These are phyloP conservation scores for Rosellinia necatrix DNA, from an alignment of 2,329 filamentous ascomycete genomes.

Conservation along the genomic window DNA sequence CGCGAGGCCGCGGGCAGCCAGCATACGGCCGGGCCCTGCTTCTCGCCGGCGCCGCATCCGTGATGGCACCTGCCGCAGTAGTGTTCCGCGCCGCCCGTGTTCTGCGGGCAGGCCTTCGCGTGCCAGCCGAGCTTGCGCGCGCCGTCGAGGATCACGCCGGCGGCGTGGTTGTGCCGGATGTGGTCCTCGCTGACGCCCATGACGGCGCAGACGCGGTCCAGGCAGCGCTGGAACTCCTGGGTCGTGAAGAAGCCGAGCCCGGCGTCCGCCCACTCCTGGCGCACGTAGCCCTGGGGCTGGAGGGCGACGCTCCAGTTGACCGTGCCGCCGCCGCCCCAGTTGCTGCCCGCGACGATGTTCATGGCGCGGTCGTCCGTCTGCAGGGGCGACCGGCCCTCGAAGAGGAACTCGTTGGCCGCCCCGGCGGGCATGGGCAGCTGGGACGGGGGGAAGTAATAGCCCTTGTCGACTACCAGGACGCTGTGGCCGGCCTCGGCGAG, in stretches of 20 bases:
- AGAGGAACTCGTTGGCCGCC: conserved; percentile 59
- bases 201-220: conserved; percentile 52
- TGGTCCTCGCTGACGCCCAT: conserved; percentile 44
- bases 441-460: conserved; percentile 65
- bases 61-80: conserved; percentile 57
- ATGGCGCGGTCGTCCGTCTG: conserved; percentile 55
- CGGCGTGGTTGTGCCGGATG: conserved; percentile 65
- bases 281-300: conserved; percentile 65
- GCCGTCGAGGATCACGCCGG: conserved; percentile 66
- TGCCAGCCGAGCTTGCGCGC: conserved; percentile 67
- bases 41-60: conserved; percentile 58
- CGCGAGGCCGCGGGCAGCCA: conserved; percentile 70
- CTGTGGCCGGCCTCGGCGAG: conserved; percentile 56
- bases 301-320: conserved; percentile 66
- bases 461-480: conserved; percentile 72
- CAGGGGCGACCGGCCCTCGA: conserved; percentile 59
- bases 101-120: conserved; percentile 68
- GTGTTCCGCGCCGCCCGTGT: conserved; percentile 66
- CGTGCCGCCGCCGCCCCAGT: conserved; percentile 74
- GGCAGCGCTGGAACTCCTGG: conserved; percentile 63
- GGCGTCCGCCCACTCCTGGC: conserved; percentile 67
- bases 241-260: conserved; percentile 69
- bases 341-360: conserved; percentile 61
- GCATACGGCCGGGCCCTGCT: conserved; percentile 70
- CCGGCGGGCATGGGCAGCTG: conserved; percentile 67